phyloP scores from a whole-genome alignment of 73 alveolate species.

The Paramecium sexaurelia region DNA sequence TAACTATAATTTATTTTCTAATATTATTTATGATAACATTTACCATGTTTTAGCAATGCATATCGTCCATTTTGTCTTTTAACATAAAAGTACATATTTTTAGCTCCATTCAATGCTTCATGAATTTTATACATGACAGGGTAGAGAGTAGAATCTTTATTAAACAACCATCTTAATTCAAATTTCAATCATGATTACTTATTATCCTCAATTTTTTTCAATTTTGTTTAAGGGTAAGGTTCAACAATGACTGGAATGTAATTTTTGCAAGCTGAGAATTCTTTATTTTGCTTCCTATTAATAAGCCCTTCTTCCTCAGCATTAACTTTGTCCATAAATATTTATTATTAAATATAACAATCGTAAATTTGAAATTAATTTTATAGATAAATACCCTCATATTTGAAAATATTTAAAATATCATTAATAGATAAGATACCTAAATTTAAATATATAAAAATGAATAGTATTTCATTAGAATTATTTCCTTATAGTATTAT shows the following conservation, averaged over 20 bases:
- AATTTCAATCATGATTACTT: background rate
- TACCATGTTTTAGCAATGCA: conserved; percentile 33
- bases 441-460: background rate
- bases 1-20: conserved; percentile 16
- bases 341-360: background rate
- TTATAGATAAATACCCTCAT: background rate
- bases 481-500: conserved; percentile 49
- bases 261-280: conserved; percentile 32
- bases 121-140: conserved; percentile 47
- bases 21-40: background rate
- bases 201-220: background rate
- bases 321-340: background rate
- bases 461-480: background rate
- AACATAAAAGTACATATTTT: conserved; percentile 22
- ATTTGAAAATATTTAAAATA: background rate
- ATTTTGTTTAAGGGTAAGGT: background rate
- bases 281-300: background rate
- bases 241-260: conserved; percentile 40
- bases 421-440: background rate
- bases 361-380: background rate
- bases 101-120: background rate
- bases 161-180: conserved; percentile 46
- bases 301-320: background rate
- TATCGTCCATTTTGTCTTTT: conserved; percentile 17
- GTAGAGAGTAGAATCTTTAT: conserved; percentile 23